Evolutionary conservation across 2,329 filamentous ascomycete species (phyloP), one percentile per base, ranked within the genome.

Genomic region (Anthostomella pinea): DNA sequence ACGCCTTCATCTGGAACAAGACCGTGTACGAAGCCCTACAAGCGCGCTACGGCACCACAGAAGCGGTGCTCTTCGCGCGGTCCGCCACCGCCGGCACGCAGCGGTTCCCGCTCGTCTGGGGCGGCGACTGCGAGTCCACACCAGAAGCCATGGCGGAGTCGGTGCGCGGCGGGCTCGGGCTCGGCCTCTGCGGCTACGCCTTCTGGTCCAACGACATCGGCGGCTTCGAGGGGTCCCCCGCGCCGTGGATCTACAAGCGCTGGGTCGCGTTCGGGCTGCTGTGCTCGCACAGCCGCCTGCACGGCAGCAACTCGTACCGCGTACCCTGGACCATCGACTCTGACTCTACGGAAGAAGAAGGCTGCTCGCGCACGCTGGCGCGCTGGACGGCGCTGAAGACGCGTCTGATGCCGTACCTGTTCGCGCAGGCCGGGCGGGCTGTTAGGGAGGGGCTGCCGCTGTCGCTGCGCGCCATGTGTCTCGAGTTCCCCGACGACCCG

Each of bases 231-330:
- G 83, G 83, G 3, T 73, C 63, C 4, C 83, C 83, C 3, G 72
- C 70, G 2, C 79, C 77, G 0, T 81, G 78, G 66, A 75, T 87
- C 50, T 87, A 87, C 63, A 87, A 87, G 64, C 77, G 83, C 31
- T 87, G 83, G 83, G 81, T 87, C 5, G 81, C 81, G n/a, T 85
- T 87, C 58, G 83, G 83, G 0, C 69, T 87, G 2, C 63, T 87
- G 25, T 85, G 81, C 48, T 78, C 76, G 8, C 83, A 87, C 59
- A 84, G 79, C 23, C 73, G 83, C 10, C 69, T 87, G 8, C 83
- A 87, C 56, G 83, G 83, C 3, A 82, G 77, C 33, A 75, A 70
- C 42, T 83, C 78, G 3, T 87, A 85, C 63, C 79, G 83, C 13
- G 82, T 87, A n/a, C 83, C 83, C 3, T 87, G 83, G 83, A 73